Conservation (phyloP, 805 yeast species). For the Pichia californica region DNA sequence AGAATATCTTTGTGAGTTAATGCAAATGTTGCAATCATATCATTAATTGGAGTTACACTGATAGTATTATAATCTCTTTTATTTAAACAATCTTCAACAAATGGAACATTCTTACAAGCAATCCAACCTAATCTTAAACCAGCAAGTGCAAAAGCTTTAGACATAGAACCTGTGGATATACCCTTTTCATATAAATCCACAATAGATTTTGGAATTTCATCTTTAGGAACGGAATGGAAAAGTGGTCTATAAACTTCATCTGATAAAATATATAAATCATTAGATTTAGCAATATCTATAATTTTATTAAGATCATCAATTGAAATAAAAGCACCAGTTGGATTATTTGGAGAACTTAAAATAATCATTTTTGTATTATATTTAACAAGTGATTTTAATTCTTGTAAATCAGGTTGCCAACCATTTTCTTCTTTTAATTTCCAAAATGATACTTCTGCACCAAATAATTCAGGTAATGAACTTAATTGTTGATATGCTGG, state of each 20-base stretch:
- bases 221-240: conserved; percentile 32
- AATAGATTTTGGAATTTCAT: conserved; percentile 32
- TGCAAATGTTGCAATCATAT: conserved; percentile 38
- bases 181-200: conserved; percentile 37
- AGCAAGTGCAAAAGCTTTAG: conserved; percentile 49
- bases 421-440: conserved; percentile 29
- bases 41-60: conserved; percentile 43
- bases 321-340: conserved; percentile 39
- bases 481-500: conserved; percentile 46
- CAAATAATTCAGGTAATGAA: conserved; percentile 42
- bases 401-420: conserved; percentile 32
- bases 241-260: conserved; percentile 54
- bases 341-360: conserved; percentile 44
- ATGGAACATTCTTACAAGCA: conserved; percentile 29
- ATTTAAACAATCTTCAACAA: conserved; percentile 30
- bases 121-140: conserved; percentile 52
- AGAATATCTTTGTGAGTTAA: conserved; percentile 31
- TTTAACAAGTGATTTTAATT: conserved; percentile 27
- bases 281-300: conserved; percentile 31
- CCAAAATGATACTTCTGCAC: conserved; percentile 35
- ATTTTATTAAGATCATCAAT: conserved; percentile 30
- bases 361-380: conserved; percentile 37
- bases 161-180: conserved; percentile 43
- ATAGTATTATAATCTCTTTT: conserved; percentile 48
- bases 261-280: conserved; percentile 33